A percentile compares a stretch with the other conserved stretches of the same genome.
These are phyloP conservation scores for Solanum chilense DNA, from an alignment of 257 asterid genomes.

Conservation along the genomic window DNA sequence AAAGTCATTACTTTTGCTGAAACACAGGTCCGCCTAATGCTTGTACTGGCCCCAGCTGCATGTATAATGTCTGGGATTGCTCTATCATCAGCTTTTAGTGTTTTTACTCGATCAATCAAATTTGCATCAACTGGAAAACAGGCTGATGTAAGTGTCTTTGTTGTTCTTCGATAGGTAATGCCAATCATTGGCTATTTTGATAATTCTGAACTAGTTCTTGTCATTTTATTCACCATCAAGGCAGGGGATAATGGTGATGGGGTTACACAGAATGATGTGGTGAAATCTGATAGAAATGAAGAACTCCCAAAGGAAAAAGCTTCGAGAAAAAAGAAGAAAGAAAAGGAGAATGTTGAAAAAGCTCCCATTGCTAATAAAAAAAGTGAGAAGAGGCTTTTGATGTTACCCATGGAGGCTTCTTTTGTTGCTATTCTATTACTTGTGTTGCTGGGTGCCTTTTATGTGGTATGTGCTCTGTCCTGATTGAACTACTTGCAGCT, in stretches of 20 bases:
- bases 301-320: slow-evolving; percentile 58
- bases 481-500: background rate
- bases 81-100: slow-evolving; percentile 87
- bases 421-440: slow-evolving; percentile 63
- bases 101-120: slow-evolving; percentile 79
- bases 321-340: slow-evolving; percentile 57
- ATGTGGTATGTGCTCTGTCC: slow-evolving; percentile 57
- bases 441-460: slow-evolving; percentile 74
- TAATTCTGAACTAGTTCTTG: background rate
- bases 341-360: slow-evolving; percentile 16
- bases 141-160: slow-evolving; percentile 38
- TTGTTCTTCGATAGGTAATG: background rate
- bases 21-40: slow-evolving; percentile 93
- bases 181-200: background rate
- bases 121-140: slow-evolving; percentile 39
- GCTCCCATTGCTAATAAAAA: slow-evolving; percentile 6
- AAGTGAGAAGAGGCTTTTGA: slow-evolving; percentile 37
- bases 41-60: slow-evolving; percentile 99
- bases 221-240: slow-evolving; percentile 29
- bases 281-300: slow-evolving; percentile 57
- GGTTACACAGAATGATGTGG: slow-evolving; percentile 29
- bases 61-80: slow-evolving; percentile 99
- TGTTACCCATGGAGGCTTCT: slow-evolving; percentile 80
- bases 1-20: slow-evolving; percentile 1
- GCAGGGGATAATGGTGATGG: slow-evolving; percentile 52